These are phyloP conservation scores for Pythium coloratum DNA, from an alignment of 352 stramenopile species.

Conservation along the genomic window DNA sequence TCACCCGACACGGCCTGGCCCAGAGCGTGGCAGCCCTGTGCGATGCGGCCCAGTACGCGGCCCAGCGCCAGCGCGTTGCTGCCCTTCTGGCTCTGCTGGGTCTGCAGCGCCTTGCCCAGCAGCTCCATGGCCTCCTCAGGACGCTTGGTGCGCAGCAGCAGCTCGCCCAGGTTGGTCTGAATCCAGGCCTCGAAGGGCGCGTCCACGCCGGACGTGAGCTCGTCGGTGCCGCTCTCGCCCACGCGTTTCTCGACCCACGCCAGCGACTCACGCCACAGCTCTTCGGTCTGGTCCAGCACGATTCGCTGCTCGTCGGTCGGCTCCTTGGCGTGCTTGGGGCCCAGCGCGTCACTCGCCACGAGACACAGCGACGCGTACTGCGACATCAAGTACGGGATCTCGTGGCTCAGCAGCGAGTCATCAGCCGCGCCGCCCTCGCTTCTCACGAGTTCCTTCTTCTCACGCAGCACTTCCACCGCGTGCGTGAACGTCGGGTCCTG, in stretches of 20 bases:
- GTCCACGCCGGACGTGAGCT: constrained; percentile 52
- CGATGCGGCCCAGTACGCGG: constrained; percentile 67
- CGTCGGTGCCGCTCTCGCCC: constrained; percentile 44
- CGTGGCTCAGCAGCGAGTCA: constrained; percentile 52
- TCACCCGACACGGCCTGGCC: constrained; percentile 74
- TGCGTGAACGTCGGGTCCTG: constrained; percentile 62
- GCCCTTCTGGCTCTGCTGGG: constrained; percentile 51
- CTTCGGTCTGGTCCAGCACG: constrained; percentile 63
- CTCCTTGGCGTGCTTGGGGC: constrained; percentile 28
- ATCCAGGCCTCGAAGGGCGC: constrained; percentile 66
- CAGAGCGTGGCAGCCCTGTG: constrained; percentile 56
- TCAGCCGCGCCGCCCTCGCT: constrained; percentile 35
- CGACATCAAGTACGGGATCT: constrained; percentile 71
- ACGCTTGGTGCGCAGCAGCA: constrained; percentile 58
- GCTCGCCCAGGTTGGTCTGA: constrained; percentile 68
- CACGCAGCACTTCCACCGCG: constrained; percentile 52
- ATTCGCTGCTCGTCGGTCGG: constrained; percentile 41
- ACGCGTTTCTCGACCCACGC: constrained; percentile 55
- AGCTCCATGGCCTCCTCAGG: constrained; percentile 69
- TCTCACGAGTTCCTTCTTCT: constrained; percentile 58
- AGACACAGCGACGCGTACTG: constrained; percentile 69
- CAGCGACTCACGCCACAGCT: constrained; percentile 69
- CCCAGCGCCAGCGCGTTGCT: constrained; percentile 56
- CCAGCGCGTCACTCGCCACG: constrained; percentile 41
- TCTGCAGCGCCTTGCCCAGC: constrained; percentile 64